Evolutionary conservation across 129 eudicot genomes (phyloP).

Genomic region (Arctium minus): DNA sequence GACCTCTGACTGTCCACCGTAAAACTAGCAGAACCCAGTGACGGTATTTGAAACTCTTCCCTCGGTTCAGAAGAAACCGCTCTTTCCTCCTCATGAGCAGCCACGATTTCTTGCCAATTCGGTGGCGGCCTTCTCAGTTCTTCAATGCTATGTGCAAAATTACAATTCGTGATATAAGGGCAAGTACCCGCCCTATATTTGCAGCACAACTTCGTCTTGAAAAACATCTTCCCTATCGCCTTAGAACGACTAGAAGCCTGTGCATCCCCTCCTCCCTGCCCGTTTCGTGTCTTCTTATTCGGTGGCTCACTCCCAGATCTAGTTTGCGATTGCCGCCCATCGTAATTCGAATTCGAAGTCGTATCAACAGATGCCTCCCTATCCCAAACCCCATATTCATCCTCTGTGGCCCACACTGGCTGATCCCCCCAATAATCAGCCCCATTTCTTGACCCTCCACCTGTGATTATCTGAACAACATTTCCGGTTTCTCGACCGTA

Average conservation of each 20-base stretch:
- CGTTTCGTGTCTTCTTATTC: slow-evolving; percentile 58
- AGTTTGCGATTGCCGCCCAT: slow-evolving; percentile 42
- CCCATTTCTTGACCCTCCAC: slow-evolving; percentile 38
- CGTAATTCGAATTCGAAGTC: slow-evolving; percentile 53
- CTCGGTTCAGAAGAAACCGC: slow-evolving; percentile 62
- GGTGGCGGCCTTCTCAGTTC: slow-evolving; percentile 90
- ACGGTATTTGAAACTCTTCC: slow-evolving; percentile 87
- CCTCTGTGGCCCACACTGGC: slow-evolving; percentile 88
- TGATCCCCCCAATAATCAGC: slow-evolving; percentile 78
- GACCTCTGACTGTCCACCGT: slow-evolving; percentile 76
- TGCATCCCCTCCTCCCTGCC: slow-evolving; percentile 42
- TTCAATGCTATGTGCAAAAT: slow-evolving; percentile 84
- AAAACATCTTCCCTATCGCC: slow-evolving; percentile 92
- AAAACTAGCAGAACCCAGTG: slow-evolving; percentile 52
- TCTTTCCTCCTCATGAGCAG: slow-evolving; percentile 81
- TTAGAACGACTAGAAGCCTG: slow-evolving; percentile 52
- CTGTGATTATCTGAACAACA: slow-evolving; percentile 60
- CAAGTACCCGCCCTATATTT: slow-evolving; percentile 88
- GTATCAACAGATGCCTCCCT: slow-evolving; percentile 43
- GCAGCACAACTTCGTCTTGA: slow-evolving; percentile 81
- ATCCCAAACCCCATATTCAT: slow-evolving; percentile 73
- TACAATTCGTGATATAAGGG: slow-evolving; percentile 82
- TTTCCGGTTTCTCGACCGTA: slow-evolving; percentile 57
- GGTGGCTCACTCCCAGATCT: slow-evolving; percentile 67
- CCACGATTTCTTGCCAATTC: slow-evolving; percentile 95